Percentiles rank a stretch among this genome's conserved stretches.
Conservation (phyloP, 83 land plant species). For the Larix sibirica region DNA sequence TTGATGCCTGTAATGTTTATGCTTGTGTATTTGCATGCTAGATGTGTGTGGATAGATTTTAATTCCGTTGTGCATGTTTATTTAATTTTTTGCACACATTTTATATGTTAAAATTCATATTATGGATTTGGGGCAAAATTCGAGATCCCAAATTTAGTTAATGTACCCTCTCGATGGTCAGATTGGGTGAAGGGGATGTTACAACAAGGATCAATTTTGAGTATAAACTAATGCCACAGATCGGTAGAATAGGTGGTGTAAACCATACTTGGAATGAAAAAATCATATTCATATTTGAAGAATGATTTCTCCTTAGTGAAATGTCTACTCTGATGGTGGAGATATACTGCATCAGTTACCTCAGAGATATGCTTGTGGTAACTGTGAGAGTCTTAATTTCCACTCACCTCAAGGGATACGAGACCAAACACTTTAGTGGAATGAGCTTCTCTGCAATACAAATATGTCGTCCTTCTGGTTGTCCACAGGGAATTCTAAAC, state of each 20-base stretch:
- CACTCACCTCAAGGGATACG: conserved; percentile 12
- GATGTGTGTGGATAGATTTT: too few species aligned
- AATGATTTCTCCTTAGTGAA: conserved; percentile 15
- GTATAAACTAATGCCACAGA: conserved; percentile 31
- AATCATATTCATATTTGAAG: conserved; percentile 38
- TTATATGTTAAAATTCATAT: too few species aligned
- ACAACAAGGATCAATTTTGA: conserved; percentile 41
- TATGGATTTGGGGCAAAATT: too few species aligned
- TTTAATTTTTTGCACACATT: too few species aligned
- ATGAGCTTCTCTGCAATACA: conserved; percentile 49
- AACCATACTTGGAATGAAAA: conserved; percentile 73
- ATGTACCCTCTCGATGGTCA: too few species aligned
- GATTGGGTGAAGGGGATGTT: too few species aligned
- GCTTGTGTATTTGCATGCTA: too few species aligned
- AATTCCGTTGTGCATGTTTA: too few species aligned
- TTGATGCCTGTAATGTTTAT: too few species aligned
- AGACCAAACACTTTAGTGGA: not conserved
- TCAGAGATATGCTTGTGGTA: conserved; percentile 25
- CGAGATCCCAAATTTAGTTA: too few species aligned
- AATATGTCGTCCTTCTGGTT: conserved; percentile 59
- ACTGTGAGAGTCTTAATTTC: conserved; percentile 31
- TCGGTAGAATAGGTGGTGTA: conserved; percentile 31
- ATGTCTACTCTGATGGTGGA: conserved; percentile 41
- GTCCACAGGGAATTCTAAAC: conserved; percentile 61
- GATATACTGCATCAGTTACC: conserved; percentile 31